Evolutionary conservation across 495 filamentous ascomycete genomes (phyloP).

Genomic region (Penicillium cinerascens): DNA sequence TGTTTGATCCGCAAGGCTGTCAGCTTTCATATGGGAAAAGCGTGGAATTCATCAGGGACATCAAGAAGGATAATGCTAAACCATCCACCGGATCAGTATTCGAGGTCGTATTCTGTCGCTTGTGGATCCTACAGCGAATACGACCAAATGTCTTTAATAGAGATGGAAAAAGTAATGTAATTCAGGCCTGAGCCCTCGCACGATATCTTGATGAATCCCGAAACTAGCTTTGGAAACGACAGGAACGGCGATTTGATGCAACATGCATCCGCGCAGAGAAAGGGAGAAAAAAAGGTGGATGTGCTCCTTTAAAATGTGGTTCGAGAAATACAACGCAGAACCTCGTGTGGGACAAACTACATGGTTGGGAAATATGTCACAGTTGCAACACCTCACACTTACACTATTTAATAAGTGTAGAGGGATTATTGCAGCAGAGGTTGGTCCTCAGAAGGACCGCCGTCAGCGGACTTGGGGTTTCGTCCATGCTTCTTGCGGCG

Average conservation of each 20-base stretch:
- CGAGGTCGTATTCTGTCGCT: too few species aligned
- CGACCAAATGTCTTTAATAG: too few species aligned
- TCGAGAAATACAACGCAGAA: background rate
- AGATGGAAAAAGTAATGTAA: too few species aligned
- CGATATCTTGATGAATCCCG: background rate
- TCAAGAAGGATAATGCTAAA: too few species aligned
- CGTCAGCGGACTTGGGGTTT: constrained; percentile 8
- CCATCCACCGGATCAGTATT: too few species aligned
- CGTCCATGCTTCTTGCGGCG: constrained; percentile 29
- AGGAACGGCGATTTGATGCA: background rate
- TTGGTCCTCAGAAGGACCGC: constrained; percentile 14
- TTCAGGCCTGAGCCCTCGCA: too few species aligned
- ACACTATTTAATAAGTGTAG: too few species aligned
- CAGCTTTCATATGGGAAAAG: too few species aligned
- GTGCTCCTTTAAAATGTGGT: background rate
- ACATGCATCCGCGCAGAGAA: background rate
- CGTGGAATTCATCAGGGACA: too few species aligned
- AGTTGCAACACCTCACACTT: background rate
- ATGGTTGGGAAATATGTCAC: background rate
- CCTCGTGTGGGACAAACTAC: background rate
- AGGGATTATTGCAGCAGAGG: constrained; percentile 19
- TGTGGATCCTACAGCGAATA: too few species aligned
- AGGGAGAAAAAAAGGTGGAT: background rate
- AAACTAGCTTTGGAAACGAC: background rate
- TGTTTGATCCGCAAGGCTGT: too few species aligned